Base-by-base conservation (phyloP, 768 basidiomycete genomes). In the Russula compacta region DNA sequence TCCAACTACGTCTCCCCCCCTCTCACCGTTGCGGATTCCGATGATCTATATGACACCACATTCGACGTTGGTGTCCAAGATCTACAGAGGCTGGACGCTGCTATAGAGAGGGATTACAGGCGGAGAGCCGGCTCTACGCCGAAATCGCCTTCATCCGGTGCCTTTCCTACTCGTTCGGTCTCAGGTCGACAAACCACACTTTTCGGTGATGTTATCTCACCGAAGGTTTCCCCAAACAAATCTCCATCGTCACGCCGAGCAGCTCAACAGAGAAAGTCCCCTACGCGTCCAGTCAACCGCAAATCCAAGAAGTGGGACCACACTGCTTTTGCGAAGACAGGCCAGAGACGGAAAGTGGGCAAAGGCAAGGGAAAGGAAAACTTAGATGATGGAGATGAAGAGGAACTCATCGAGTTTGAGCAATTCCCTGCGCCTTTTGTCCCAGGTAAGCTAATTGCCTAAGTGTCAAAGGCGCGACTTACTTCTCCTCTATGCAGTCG, bases 261-360 rank as follows among this genome's bases (percentile, higher is more conserved):
- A 11, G 35, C 35, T 33, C 63, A 60, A 6, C 63, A 54, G 36
- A 52, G 48, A 38, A 64, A 51, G 32, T 65, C 63, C 8, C 51
- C 59, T 14, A 42, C 19, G 19, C 56, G 82, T 9, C 78, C 80
- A 51, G 81, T 81, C 59, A 77, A 81, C 5, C 77, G 77, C 19
- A 85, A 87, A 71, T 83, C 80, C 1, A 98, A 95, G 76, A 76
- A 78, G 50, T 99, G 97, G 97, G 93, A 98, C 69, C 86, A 91
- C 24, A 92, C 94, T 0, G 83, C 77, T 12, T 95, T 90, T 68
- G 86, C 93, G 6, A 89, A 91, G 74, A 82, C 86, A 4, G 93
- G 92, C 4, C 24, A 6, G 0, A 73, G 81, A 74, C 84, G 77
- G 67, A 80, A 76, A 53, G 72, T 74, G 43, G 81, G 79, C 66